A percentile compares a stretch with the other conserved stretches of the same genome.
Evolutionary conservation across 805 yeast genomes (phyloP).

Genomic region (Cyberlindnera japonica): DNA sequence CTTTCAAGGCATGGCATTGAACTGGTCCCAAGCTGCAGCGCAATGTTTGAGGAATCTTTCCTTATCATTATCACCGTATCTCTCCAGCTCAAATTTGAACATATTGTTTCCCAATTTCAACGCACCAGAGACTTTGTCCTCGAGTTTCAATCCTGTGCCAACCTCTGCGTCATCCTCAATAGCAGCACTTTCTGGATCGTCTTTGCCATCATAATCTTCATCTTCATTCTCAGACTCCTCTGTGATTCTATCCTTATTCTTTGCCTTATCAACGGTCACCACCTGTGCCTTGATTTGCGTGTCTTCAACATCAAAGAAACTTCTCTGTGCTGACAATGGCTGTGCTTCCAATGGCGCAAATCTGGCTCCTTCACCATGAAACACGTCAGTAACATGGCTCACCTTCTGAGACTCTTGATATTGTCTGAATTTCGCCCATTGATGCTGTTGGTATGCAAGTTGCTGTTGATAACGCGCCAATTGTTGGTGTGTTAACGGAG

Average conservation of each 20-base stretch:
- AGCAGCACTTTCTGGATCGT: slow-evolving; percentile 33
- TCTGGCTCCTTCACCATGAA: slow-evolving; percentile 41
- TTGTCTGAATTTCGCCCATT: slow-evolving; percentile 26
- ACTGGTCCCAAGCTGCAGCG: slow-evolving; percentile 35
- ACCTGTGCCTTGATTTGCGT: slow-evolving; percentile 18
- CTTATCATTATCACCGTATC: slow-evolving; percentile 19
- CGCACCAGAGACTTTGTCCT: slow-evolving; percentile 16
- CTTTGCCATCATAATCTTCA: slow-evolving; percentile 22
- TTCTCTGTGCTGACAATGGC: slow-evolving; percentile 47
- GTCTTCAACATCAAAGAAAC: slow-evolving; percentile 31
- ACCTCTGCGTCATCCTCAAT: slow-evolving; percentile 33
- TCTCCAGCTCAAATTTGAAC: slow-evolving; percentile 24
- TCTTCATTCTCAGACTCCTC: slow-evolving; percentile 16
- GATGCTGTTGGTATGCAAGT: slow-evolving; percentile 25
- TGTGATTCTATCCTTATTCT: slow-evolving; percentile 11
- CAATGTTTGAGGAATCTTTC: slow-evolving; percentile 32
- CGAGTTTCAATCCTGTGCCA: slow-evolving; percentile 14
- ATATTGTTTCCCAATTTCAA: slow-evolving; percentile 20
- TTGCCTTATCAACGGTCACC: not conserved
- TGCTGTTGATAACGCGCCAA: slow-evolving; percentile 26
- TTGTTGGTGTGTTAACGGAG: slow-evolving; percentile 25
- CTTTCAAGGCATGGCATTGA: slow-evolving; percentile 8
- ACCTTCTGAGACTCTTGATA: slow-evolving; percentile 23
- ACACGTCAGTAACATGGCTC: slow-evolving; percentile 45
- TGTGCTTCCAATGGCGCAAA: slow-evolving; percentile 49